These are phyloP conservation scores for Pyricularia sp. DNA, from an alignment of 2,329 filamentous ascomycete species.

Conservation along the genomic window DNA sequence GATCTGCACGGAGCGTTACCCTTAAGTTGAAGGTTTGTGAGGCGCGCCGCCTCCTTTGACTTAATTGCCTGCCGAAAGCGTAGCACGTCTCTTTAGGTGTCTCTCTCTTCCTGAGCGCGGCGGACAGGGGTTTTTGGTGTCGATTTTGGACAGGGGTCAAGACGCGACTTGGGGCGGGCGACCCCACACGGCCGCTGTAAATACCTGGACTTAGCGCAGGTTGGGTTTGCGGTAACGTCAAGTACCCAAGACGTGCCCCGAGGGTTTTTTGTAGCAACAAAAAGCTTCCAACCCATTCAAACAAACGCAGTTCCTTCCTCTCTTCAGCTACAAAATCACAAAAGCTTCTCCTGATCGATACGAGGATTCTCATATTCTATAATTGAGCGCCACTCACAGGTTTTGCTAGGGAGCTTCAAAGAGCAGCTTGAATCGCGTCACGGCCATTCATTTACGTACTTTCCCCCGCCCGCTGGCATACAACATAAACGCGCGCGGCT, in stretches of 20 bases:
- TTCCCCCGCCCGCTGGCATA: not conserved
- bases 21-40: not conserved
- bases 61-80: not conserved
- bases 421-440: not conserved
- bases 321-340: not conserved
- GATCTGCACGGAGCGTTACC: not conserved
- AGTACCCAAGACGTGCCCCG: not conserved
- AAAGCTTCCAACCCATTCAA: not conserved
- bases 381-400: not conserved
- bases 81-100: not conserved
- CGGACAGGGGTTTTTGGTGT: not conserved
- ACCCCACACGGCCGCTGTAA: not conserved
- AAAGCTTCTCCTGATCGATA: not conserved
- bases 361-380: not conserved
- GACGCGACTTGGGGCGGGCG: not conserved
- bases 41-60: not conserved
- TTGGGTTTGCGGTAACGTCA: not conserved
- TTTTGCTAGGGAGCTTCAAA: not conserved
- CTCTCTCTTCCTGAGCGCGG: not conserved
- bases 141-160: not conserved
- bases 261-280: not conserved
- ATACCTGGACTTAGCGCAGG: not conserved
- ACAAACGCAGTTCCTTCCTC: not conserved
- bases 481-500: not conserved
- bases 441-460: not conserved